Conservation (phyloP, 208 protist species). For the Vickermania ingenoplastis region DNA sequence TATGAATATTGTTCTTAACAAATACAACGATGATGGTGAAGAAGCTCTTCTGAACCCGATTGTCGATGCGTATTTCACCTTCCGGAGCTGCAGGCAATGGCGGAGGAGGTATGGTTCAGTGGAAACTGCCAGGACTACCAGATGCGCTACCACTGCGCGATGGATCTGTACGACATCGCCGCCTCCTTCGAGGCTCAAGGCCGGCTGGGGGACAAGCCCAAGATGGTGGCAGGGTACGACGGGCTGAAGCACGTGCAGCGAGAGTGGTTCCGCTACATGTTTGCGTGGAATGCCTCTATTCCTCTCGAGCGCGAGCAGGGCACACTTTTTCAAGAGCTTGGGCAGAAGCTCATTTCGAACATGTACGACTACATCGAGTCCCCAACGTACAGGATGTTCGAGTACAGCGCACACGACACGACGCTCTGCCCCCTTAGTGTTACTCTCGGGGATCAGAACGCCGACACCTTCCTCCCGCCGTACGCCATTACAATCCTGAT, state of each 20-base stretch:
- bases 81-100: slow-evolving; percentile 22
- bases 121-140: slow-evolving; percentile 21
- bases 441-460: slow-evolving; percentile 35
- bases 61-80: slow-evolving; percentile 29
- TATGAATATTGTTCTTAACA: slow-evolving; percentile 15
- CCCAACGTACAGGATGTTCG: slow-evolving; percentile 31
- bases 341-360: slow-evolving; percentile 18
- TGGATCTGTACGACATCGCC: slow-evolving; percentile 36
- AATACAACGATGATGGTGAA: slow-evolving; percentile 9
- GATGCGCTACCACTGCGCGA: slow-evolving; percentile 16
- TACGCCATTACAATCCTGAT: slow-evolving; percentile 45
- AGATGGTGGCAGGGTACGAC: slow-evolving; percentile 14
- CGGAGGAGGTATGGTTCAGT: slow-evolving; percentile 23
- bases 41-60: slow-evolving; percentile 11
- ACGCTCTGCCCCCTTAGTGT: slow-evolving; percentile 23
- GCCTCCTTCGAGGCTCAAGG: slow-evolving; percentile 23
- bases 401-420: slow-evolving; percentile 58
- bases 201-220: slow-evolving; percentile 13
- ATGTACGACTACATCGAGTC: slow-evolving; percentile 7
- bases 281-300: slow-evolving; percentile 17
- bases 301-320: slow-evolving; percentile 16
- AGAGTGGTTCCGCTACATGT: slow-evolving; percentile 19
- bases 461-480: slow-evolving; percentile 34
- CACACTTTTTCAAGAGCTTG: slow-evolving; percentile 18
- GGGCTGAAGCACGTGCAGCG: slow-evolving; percentile 6